Evolutionary conservation across 768 basidiomycete species (phyloP), one percentile per base, ranked within the genome.

Genomic region (Amanita pallidorosea): DNA sequence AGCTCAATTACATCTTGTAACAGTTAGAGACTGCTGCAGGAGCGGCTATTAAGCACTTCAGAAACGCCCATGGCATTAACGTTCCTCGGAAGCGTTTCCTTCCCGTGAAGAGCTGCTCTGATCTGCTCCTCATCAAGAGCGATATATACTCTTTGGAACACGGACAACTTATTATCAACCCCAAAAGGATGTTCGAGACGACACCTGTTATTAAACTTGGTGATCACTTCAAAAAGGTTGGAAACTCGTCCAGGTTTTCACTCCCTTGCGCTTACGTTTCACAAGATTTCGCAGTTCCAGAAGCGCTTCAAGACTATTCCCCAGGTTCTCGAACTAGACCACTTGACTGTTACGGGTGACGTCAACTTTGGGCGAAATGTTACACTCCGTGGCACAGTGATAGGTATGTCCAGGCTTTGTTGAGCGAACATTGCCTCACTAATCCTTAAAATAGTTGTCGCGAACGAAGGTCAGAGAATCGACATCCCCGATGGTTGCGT

Each of bases 141-240:
- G 89, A 93, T 65, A 83, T 96, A 57, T 97, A 96, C 71, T 87
- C 86, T 49, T 75, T 96, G 46, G 71, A 83, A 65, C 88, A 96
- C 63, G 93, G 93, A 17, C 85, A 85, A 58, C 77, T 95, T 53
- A 76, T 89, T 56, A 86, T 96, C 74, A 90, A 86, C 63, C 79
- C 80, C 54, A 72, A 77, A 35, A 71, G 89, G 57, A 85, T 90
- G 82, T 92, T 93, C 61, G 80, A 77, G 60, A 86, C 80, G 17
- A 84, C 89, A 23, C 95, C 93, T n/a, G 91, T 95, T 45, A 88
- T 97, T 76, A 96, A 96, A 73, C 79, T 96, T 45, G 92, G 93
- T 41, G 90, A 93, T 66, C 87, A 88, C 65, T 96, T 98, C 81
- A 96, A 94, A 77, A 94, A 90, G 80, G 87, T 88, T 50, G 43